Percentiles rank a stretch among this genome's conserved stretches.
Evolutionary conservation across 805 yeast genomes (phyloP).

Genomic region (Teunomyces tritomae): DNA sequence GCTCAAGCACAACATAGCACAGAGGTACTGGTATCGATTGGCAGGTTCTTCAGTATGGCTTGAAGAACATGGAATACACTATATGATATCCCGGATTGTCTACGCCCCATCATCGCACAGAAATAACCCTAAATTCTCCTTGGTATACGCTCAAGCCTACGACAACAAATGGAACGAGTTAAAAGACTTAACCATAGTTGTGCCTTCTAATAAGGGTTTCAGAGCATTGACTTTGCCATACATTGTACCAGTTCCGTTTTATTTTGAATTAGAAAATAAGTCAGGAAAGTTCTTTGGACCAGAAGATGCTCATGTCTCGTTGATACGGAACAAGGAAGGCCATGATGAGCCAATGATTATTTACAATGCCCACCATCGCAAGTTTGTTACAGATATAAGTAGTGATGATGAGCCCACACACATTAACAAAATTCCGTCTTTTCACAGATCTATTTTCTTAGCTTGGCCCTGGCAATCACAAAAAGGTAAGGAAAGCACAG

Average conservation of each 20-base stretch:
- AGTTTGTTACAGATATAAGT: conserved; percentile 5
- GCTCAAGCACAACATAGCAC: conserved; percentile 10
- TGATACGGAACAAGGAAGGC: conserved; percentile 30
- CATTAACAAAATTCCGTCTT: conserved; percentile 4
- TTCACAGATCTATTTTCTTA: conserved; percentile 29
- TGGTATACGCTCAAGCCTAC: conserved; percentile 22
- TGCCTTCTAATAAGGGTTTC: conserved; percentile 15
- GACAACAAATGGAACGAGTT: conserved; percentile 22
- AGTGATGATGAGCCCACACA: conserved; percentile 2
- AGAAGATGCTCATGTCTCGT: conserved; percentile 48
- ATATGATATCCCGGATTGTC: conserved; percentile 38
- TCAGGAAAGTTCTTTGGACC: conserved; percentile 39
- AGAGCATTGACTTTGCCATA: conserved; percentile 20
- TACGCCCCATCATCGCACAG: conserved; percentile 23
- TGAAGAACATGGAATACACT: conserved; percentile 46
- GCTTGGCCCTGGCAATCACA: conserved; percentile 34
- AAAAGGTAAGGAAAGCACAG: conserved; percentile 25
- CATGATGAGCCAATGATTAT: conserved; percentile 46
- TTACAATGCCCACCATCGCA: conserved; percentile 34
- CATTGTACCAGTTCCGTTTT: conserved; percentile 31
- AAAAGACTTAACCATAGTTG: conserved; percentile 15
- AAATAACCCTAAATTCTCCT: conserved; percentile 25
- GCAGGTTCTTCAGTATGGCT: conserved; percentile 57
- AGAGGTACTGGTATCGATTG: conserved; percentile 41
- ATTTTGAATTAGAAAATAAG: conserved; percentile 16